Evolutionary conservation across 1,139 yeast genomes (phyloP).

Genomic region (Hansenula sp.): DNA sequence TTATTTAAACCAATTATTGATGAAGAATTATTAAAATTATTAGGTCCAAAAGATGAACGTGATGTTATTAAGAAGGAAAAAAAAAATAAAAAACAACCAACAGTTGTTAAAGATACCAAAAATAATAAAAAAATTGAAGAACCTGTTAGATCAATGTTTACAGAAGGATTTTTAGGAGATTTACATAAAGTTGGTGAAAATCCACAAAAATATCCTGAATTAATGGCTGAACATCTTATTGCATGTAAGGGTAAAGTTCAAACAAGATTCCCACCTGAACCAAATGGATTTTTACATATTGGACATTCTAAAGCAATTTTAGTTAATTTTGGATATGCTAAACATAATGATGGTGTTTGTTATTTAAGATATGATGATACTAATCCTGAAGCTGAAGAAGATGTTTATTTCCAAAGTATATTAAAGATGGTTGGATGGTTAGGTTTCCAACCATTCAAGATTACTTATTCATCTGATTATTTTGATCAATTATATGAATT

Average conservation of each 20-base stretch:
- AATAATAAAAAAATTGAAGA: constrained; percentile 22
- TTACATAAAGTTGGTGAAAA: constrained; percentile 94
- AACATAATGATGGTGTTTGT: constrained; percentile 78
- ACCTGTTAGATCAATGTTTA: constrained; percentile 70
- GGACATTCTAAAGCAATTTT: constrained; percentile 98
- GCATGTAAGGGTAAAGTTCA: constrained; percentile 78
- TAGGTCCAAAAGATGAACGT: constrained; percentile 96
- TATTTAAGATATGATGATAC: constrained; percentile 95
- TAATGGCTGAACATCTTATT: constrained; percentile 73
- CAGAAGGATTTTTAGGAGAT: constrained; percentile 94
- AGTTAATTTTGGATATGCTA: constrained; percentile 94
- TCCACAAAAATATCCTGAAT: constrained; percentile 83
- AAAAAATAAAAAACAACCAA: constrained; percentile 30
- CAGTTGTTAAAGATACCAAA: constrained; percentile 19
- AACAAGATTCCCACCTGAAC: constrained; percentile 98
- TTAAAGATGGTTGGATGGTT: constrained; percentile 85
- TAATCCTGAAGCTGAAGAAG: constrained; percentile 98
- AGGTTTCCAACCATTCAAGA: constrained; percentile 88
- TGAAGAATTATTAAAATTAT: constrained; percentile 55
- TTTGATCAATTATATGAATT: constrained; percentile 82
- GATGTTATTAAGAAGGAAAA: constrained; percentile 80
- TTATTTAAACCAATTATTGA: constrained; percentile 85
- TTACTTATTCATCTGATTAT: constrained; percentile 95
- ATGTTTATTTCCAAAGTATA: constrained; percentile 80
- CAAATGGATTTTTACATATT: constrained; percentile 93